Percentiles rank a stretch among this genome's conserved stretches.
Evolutionary conservation across 306 rosid species (phyloP).

Genomic region (Begonia masoniana): DNA sequence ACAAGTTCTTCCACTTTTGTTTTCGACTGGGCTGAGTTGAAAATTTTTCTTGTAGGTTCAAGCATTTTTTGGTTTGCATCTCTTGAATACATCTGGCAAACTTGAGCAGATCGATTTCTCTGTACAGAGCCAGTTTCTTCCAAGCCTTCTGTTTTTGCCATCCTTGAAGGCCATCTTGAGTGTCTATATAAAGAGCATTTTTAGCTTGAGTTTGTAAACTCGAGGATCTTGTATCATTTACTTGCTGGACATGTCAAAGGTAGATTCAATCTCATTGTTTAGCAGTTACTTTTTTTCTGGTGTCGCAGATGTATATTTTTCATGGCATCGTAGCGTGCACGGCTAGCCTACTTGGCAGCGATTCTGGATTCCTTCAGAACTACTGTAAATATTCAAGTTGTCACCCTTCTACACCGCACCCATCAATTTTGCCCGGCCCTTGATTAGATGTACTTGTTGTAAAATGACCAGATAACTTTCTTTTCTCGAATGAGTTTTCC

Average conservation of each 20-base stretch:
- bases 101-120: conserved; percentile 29
- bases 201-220: conserved; percentile 23
- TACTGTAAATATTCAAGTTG: neutral
- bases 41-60: conserved; percentile 7
- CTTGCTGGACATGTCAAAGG: conserved; percentile 4
- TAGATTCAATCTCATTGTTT: conserved; percentile 4
- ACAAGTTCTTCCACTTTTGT: neutral
- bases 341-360: conserved; percentile 1
- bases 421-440: neutral
- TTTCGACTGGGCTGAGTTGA: neutral
- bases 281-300: conserved; percentile 5
- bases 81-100: conserved; percentile 4
- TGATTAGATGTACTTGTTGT: too few species aligned
- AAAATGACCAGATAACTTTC: too few species aligned
- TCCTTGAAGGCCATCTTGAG: conserved; percentile 42
- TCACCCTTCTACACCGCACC: neutral
- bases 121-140: conserved; percentile 57
- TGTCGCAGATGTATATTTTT: conserved; percentile 12
- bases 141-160: conserved; percentile 27
- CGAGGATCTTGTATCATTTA: conserved; percentile 3
- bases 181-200: conserved; percentile 5
- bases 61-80: neutral
- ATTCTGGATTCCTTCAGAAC: neutral
- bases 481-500: too few species aligned
- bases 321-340: conserved; percentile 11